These are phyloP conservation scores for Dalbergia oliveri DNA, from an alignment of 306 rosid genomes.

Conservation along the genomic window DNA sequence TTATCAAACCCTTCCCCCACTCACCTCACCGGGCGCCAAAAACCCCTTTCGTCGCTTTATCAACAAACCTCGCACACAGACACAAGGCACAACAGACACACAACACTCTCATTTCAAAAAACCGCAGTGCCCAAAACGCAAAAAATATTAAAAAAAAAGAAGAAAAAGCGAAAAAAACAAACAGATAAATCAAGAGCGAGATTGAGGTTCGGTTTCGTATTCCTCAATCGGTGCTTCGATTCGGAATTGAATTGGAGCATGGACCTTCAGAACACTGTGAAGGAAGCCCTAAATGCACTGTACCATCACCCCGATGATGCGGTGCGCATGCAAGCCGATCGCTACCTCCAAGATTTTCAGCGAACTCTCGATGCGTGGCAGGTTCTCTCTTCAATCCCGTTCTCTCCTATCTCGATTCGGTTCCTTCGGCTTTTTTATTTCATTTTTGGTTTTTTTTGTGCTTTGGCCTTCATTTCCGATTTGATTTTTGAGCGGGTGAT, in stretches of 20 bases:
- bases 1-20: slow-evolving; percentile 40
- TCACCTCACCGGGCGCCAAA: slow-evolving; percentile 83
- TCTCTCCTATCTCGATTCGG: slow-evolving; percentile 34
- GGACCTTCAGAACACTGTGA: slow-evolving; percentile 96
- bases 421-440: slow-evolving; percentile 1
- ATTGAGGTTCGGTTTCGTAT: slow-evolving; percentile 40
- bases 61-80: slow-evolving; percentile 40
- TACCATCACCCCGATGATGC: slow-evolving; percentile 96
- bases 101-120: slow-evolving; percentile 35
- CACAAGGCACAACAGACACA: not conserved
- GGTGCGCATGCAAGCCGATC: slow-evolving; percentile 97
- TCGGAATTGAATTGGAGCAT: slow-evolving; percentile 58
- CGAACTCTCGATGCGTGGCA: slow-evolving; percentile 99
- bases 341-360: slow-evolving; percentile 93
- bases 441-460: not conserved
- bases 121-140: slow-evolving; percentile 8
- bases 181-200: slow-evolving; percentile 35
- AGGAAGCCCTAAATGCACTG: slow-evolving; percentile 98
- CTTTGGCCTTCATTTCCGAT: slow-evolving; percentile 7
- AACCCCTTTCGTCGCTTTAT: slow-evolving; percentile 58
- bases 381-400: slow-evolving; percentile 58
- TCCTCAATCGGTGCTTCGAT: slow-evolving; percentile 8
- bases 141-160: not conserved
- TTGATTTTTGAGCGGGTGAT: slow-evolving; percentile 27
- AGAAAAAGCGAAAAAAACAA: slow-evolving; percentile 6